Percentiles rank a stretch among this genome's conserved stretches.
Evolutionary conservation across 208 protist species (phyloP).

Genomic region (Leishmania arabica): DNA sequence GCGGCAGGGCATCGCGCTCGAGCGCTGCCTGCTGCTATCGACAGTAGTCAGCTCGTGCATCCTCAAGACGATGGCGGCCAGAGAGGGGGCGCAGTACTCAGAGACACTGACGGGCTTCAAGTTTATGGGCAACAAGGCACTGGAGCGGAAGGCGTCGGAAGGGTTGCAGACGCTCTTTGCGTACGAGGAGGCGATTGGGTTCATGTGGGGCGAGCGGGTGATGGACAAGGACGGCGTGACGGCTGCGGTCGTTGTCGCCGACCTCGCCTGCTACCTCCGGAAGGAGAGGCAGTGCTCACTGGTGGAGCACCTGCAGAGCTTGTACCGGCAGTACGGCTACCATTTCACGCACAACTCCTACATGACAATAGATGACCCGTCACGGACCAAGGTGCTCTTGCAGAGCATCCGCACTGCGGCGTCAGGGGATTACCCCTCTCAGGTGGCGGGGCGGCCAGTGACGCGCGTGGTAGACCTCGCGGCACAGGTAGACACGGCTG

Average conservation of each 20-base stretch:
- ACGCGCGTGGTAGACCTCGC: conserved; percentile 90
- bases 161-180: conserved; percentile 73
- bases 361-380: conserved; percentile 88
- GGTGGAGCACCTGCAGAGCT: conserved; percentile 47
- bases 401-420: conserved; percentile 56
- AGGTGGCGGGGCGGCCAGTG: conserved; percentile 64
- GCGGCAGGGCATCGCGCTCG: conserved; percentile 34
- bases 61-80: conserved; percentile 90
- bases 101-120: conserved; percentile 99
- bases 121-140: conserved; percentile 95
- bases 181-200: conserved; percentile 98
- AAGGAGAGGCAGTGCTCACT: conserved; percentile 39
- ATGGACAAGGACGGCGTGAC: conserved; percentile 98
- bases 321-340: conserved; percentile 91
- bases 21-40: conserved; percentile 59
- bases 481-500: conserved; percentile 77
- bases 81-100: conserved; percentile 90
- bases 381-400: conserved; percentile 85
- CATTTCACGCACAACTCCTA: conserved; percentile 94
- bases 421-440: conserved; percentile 46
- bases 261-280: conserved; percentile 85
- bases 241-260: conserved; percentile 89
- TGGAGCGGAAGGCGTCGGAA: conserved; percentile 39
- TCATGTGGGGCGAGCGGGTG: conserved; percentile 90
- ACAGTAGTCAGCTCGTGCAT: conserved; percentile 90